Percentiles rank a stretch among this genome's conserved stretches.
phyloP scores from a whole-genome alignment of 2,329 filamentous ascomycete species.

The Xylaria multiplex region DNA sequence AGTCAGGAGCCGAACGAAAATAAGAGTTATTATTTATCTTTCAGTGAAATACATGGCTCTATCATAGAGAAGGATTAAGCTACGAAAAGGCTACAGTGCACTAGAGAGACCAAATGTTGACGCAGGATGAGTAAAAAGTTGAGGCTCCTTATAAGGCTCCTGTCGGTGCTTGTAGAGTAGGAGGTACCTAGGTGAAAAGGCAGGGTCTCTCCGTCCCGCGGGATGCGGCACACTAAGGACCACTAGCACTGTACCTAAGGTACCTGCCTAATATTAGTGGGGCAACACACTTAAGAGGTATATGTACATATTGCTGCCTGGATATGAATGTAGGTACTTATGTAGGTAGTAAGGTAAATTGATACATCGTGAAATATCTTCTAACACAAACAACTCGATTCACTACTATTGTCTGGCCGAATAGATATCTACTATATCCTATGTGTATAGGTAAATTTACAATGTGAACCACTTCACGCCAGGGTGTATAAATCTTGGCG shows the following conservation, averaged over 20 bases:
- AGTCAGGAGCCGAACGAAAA: background rate
- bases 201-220: conserved; percentile 22
- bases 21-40: background rate
- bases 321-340: too few relatives aligned
- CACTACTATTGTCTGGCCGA: too few relatives aligned
- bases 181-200: too few relatives aligned
- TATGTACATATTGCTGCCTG: background rate
- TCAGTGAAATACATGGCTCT: background rate
- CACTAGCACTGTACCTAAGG: background rate
- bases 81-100: background rate
- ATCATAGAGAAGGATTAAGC: background rate
- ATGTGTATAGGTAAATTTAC: too few relatives aligned
- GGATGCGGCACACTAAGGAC: conserved; percentile 26
- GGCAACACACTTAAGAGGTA: background rate
- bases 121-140: too few relatives aligned
- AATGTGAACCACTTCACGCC: background rate
- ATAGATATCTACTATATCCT: too few relatives aligned
- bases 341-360: too few relatives aligned
- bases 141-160: background rate
- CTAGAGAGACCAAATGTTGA: background rate
- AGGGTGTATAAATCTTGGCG: background rate
- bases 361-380: too few relatives aligned
- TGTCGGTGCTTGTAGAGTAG: background rate
- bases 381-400: too few relatives aligned
- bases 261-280: background rate